Base-by-base conservation (phyloP, 257 asterid genomes). In the Pogostemon cablin region DNA sequence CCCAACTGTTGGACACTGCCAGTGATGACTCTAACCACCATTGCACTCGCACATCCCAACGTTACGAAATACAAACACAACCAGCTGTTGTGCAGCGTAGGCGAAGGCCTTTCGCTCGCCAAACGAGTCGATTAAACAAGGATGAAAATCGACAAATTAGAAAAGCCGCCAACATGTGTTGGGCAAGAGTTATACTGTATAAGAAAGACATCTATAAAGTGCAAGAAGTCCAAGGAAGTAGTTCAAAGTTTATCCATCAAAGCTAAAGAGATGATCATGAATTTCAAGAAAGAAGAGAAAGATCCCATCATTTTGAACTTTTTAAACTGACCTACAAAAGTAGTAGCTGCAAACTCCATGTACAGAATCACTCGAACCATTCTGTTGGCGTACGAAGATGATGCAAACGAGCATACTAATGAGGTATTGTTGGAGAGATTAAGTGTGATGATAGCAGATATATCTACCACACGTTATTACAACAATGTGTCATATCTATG, bases 141-240 rank as follows among this genome's bases (percentile, higher is more conserved):
- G 17, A 15, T 15, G 17, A 0, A 15, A 15, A 15, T 15, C 17
- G 17, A 15, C 17, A 15, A 15, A 15, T 15, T 15, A 15, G 17
- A 15, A 15, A 81, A 3, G 81, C 86, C 47, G 83, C 81, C 6
- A 70, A 69, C 10, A 37, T 44, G 9, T 42, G 15, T 4, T 81
- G 82, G 85, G 70, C 50, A 3, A 74, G 57, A 15, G 74, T 74
- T 9, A 72, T 46, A 4, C 58, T 81, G 0, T 54, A 74, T 9
- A 20, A 9, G 11, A 11, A 3, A 1, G 8, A 68, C 8, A 4
- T 37, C 38, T 63, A 41, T 8, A 2, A 8, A 43, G 4, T 40
- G 47, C 56, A 53, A 41, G 50, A 38, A 17, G 50, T 67, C 37
- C 48, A 62, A 46, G 44, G 20, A 47, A 10, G 56, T 39, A 0